These are phyloP conservation scores for Penicillium sp. DNA, from an alignment of 2,329 filamentous ascomycete genomes.

Conservation along the genomic window DNA sequence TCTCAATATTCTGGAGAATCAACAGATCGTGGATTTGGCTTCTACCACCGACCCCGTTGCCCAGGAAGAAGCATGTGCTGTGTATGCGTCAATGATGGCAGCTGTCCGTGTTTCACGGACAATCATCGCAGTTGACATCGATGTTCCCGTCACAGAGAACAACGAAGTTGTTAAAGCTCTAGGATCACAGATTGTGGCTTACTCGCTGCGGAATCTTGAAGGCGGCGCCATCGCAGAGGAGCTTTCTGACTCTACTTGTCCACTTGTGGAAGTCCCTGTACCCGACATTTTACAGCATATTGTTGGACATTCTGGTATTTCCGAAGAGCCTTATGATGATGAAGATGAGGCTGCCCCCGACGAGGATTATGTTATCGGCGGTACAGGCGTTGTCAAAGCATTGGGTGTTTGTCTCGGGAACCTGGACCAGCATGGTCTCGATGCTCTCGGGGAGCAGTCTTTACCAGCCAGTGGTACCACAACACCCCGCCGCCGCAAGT, in stretches of 20 bases:
- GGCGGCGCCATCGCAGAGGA: conserved; percentile 67
- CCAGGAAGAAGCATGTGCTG: conserved; percentile 89
- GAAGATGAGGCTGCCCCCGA: conserved; percentile 72
- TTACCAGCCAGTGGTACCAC: conserved; percentile 51
- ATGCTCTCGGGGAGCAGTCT: conserved; percentile 37
- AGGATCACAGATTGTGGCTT: conserved; percentile 91
- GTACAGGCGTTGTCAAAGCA: conserved; percentile 92
- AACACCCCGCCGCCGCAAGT: conserved; percentile 54
- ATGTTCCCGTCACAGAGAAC: conserved; percentile 76
- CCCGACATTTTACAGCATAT: conserved; percentile 85
- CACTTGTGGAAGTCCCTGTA: conserved; percentile 55
- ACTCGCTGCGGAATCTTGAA: conserved; percentile 89
- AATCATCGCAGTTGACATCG: conserved; percentile 86
- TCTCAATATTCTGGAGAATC: conserved; percentile 80
- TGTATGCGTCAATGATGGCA: conserved; percentile 88
- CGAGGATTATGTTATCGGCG: conserved; percentile 93
- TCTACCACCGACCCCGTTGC: conserved; percentile 73
- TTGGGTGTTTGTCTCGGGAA: conserved; percentile 87
- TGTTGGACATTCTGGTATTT: conserved; percentile 64
- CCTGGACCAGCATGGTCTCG: conserved; percentile 56
- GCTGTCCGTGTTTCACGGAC: conserved; percentile 79
- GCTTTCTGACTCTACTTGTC: conserved; percentile 43
- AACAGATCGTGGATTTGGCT: conserved; percentile 60
- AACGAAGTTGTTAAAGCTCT: conserved; percentile 88
- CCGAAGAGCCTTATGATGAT: conserved; percentile 52